These are phyloP conservation scores for Phlebiopsis gigantea DNA, from an alignment of 768 basidiomycete genomes.

Conservation along the genomic window DNA sequence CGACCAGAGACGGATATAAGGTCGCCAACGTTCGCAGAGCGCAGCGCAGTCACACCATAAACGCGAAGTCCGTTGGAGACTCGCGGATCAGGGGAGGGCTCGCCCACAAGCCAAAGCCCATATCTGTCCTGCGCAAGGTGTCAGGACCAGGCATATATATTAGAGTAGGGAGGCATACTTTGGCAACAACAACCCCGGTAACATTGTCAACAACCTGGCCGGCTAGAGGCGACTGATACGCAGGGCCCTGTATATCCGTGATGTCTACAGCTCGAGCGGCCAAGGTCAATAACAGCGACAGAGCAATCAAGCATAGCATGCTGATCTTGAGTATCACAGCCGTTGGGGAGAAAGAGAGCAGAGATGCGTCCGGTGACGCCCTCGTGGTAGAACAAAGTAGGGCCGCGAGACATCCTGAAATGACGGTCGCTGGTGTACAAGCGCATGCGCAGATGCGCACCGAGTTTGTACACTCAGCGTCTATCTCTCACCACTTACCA, in stretches of 20 bases:
- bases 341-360: neutral
- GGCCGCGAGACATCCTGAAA: neutral
- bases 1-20: conserved; percentile 37
- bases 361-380: neutral
- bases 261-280: conserved; percentile 25
- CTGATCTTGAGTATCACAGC: neutral
- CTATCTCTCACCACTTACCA: neutral
- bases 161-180: conserved; percentile 28
- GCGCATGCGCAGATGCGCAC: too few relatives aligned
- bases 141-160: too few relatives aligned
- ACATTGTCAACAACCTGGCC: conserved; percentile 43
- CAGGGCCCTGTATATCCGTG: conserved; percentile 49
- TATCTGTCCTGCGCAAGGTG: conserved; percentile 34
- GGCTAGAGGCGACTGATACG: conserved; percentile 40
- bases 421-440: too few relatives aligned
- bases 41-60: conserved; percentile 36
- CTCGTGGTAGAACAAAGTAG: neutral
- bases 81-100: conserved; percentile 38
- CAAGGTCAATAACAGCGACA: neutral
- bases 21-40: conserved; percentile 41
- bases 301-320: neutral
- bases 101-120: conserved; percentile 46
- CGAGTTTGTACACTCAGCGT: neutral
- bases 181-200: conserved; percentile 48
- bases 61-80: conserved; percentile 48